Evolutionary conservation across 2,329 filamentous ascomycete species (phyloP), one percentile per base, ranked within the genome.

Genomic region (Ceratocystis cubensis): DNA sequence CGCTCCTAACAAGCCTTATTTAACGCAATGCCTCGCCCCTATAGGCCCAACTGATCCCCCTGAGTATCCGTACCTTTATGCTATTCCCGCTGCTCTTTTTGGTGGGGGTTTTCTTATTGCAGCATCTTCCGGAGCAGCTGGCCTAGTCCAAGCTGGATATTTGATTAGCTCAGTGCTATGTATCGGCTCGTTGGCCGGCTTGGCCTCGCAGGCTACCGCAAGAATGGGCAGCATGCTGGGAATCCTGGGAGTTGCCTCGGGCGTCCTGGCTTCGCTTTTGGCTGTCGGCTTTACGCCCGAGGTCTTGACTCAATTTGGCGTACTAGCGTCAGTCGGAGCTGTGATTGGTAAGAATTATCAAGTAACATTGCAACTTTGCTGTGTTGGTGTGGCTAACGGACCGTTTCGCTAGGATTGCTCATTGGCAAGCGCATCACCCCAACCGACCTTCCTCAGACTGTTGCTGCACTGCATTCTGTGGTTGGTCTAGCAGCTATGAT

Each of bases 351-450:
- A 61, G 64, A 13, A 33, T 46, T 20, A 5, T 33, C 37, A 15
- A 22, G 2, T 61, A n/a, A 4, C 2, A 7, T 10, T 25, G 15
- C 44, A 71, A 71, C 73, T 15, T 28, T 5, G 22, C 20, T 56
- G n/a, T 56, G 7, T 56, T n/a, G 7, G 6, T 45, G 13, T 17
- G 30, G 25, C 6, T 10, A 68, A 8, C 68, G 70, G 33, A 8
- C 68, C 70, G 33, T 70, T 65, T 28, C n/a, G 50, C 8, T 73
- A 73, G 86, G 89, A 41, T 82, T 89, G 63, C 73, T 91, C 28
- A 93, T 96, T 69, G 91, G 91, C 56, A 88, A 90, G 71, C 84
- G 90, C 13, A 96, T 96, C 70, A 95, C 90, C 0, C 89, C 91
- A 0, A 96, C 91, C 0, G 89, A 91, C 65, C 82, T 96, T 1